These are phyloP conservation scores for Bryoglossum gracile DNA, from an alignment of 495 filamentous ascomycete species.

Conservation along the genomic window DNA sequence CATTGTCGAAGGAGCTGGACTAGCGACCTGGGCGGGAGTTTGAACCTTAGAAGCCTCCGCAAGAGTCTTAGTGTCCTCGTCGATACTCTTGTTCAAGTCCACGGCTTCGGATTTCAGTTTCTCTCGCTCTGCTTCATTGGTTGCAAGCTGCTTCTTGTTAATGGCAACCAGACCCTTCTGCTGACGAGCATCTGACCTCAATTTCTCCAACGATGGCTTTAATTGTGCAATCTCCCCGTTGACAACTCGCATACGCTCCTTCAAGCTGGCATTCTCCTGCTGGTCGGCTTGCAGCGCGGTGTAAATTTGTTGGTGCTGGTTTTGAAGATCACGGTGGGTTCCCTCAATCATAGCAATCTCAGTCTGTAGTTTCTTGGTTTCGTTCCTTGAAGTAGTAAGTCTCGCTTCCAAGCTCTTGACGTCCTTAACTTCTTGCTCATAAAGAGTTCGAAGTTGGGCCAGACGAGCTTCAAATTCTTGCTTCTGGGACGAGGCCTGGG, in stretches of 20 bases:
- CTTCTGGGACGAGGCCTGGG: conserved; percentile 74
- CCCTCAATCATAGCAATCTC: conserved; percentile 79
- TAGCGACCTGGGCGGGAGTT: conserved; percentile 44
- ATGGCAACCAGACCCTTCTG: conserved; percentile 95
- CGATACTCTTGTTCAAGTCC: conserved; percentile 55
- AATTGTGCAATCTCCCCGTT: conserved; percentile 77
- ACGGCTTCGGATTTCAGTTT: conserved; percentile 74
- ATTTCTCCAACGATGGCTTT: conserved; percentile 83
- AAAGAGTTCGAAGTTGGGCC: conserved; percentile 73
- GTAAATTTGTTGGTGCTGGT: conserved; percentile 68
- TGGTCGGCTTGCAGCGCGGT: conserved; percentile 77
- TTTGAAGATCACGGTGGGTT: conserved; percentile 74
- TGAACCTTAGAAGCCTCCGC: conserved; percentile 32
- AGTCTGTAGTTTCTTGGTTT: conserved; percentile 73
- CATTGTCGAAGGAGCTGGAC: conserved; percentile 64
- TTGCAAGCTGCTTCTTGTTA: conserved; percentile 93
- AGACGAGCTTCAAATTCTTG: conserved; percentile 84
- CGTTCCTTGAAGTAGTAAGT: conserved; percentile 62
- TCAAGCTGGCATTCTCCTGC: conserved; percentile 76
- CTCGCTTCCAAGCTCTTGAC: conserved; percentile 80
- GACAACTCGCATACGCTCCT: conserved; percentile 75
- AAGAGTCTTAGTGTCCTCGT: conserved; percentile 37
- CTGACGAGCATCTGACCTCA: conserved; percentile 80
- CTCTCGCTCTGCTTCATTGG: conserved; percentile 78
- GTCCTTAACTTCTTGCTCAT: conserved; percentile 85